Percentiles rank a stretch among this genome's conserved stretches.
Evolutionary conservation across 148 eudicot species (phyloP).

Genomic region (Persicaria maculosa): DNA sequence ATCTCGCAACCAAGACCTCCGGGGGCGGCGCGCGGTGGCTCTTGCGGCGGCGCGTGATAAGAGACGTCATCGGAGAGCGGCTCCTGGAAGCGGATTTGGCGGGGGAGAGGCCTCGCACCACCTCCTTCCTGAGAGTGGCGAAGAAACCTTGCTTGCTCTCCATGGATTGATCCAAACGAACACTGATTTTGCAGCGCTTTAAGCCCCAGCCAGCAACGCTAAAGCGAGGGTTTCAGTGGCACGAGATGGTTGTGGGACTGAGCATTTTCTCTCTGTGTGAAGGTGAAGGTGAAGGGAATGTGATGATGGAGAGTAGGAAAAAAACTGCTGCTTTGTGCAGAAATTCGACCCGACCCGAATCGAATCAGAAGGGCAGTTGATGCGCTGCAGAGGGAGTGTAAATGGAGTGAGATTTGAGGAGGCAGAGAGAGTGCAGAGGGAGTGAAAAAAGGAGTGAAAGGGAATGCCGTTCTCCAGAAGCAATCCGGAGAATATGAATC

Average conservation of each 20-base stretch:
- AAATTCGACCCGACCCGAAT: constrained; percentile 11
- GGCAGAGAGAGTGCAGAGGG: constrained; percentile 1
- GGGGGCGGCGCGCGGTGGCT: constrained; percentile 19
- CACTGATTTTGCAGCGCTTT: not conserved
- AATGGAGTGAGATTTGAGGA: constrained; percentile 5
- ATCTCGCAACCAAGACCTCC: constrained; percentile 32
- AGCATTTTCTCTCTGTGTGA: not conserved
- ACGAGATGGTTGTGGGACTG: not conserved
- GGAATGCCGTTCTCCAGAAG: constrained; percentile 42
- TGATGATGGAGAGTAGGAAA: too few species aligned
- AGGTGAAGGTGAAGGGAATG: not conserved
- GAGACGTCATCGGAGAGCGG: constrained; percentile 41
- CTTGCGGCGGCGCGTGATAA: not conserved
- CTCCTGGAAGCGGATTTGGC: constrained; percentile 43
- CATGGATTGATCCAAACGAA: constrained; percentile 23
- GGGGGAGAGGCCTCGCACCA: constrained; percentile 75
- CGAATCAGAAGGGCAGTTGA: too few species aligned
- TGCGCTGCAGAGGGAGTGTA: not conserved
- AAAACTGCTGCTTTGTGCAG: too few species aligned
- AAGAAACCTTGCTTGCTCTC: constrained; percentile 76
- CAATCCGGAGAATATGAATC: constrained; percentile 15
- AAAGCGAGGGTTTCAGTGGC: not conserved
- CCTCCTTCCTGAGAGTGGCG: constrained; percentile 63
- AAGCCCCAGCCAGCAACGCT: not conserved
- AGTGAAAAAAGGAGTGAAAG: not conserved